Evolutionary conservation across 768 basidiomycete genomes (phyloP).

Genomic region (Podaxis mareebaensis): DNA sequence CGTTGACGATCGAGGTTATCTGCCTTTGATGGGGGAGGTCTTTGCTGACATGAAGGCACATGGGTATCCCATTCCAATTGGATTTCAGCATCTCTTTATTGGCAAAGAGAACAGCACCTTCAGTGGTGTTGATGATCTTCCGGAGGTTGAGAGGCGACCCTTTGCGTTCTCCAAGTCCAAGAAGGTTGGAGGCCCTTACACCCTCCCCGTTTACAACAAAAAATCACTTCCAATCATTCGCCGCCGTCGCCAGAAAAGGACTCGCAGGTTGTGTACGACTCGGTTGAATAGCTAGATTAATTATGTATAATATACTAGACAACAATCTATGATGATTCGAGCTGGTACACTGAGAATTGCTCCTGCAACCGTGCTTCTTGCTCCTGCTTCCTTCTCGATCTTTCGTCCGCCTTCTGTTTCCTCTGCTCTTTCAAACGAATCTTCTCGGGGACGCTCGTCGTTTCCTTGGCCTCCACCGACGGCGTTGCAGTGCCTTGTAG

Average conservation of each 20-base stretch:
- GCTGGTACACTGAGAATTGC: background rate
- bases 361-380: background rate
- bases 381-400: constrained; percentile 20
- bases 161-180: background rate
- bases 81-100: constrained; percentile 21
- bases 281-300: background rate
- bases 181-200: constrained; percentile 8
- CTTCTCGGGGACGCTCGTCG: constrained; percentile 15
- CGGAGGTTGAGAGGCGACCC: constrained; percentile 5
- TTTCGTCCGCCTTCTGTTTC: constrained; percentile 17
- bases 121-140: background rate
- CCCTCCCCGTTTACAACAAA: constrained; percentile 3
- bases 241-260: background rate
- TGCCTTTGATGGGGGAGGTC: constrained; percentile 17
- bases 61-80: constrained; percentile 22
- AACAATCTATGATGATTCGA: background rate
- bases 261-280: background rate
- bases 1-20: background rate
- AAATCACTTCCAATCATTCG: constrained; percentile 5
- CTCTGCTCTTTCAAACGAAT: constrained; percentile 17
- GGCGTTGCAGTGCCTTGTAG: constrained; percentile 38
- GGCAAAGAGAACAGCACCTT: constrained; percentile 4
- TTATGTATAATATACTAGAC: background rate
- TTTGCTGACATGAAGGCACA: constrained; percentile 20
- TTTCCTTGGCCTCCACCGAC: background rate